Evolutionary conservation across 768 basidiomycete genomes (phyloP).

Genomic region (Amanita rubescens): DNA sequence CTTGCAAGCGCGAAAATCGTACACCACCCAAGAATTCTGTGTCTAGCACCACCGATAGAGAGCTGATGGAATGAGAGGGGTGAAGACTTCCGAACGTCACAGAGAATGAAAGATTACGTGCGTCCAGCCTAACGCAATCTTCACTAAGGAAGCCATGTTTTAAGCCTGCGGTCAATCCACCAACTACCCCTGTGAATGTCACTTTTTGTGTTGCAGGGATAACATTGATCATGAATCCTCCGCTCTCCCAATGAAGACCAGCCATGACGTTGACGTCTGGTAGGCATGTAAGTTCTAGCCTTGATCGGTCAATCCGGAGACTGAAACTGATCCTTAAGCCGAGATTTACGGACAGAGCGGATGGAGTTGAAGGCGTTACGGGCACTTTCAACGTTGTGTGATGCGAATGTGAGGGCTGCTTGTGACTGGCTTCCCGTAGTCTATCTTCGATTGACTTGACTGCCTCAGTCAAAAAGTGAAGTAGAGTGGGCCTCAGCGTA

Average conservation of each 20-base stretch:
- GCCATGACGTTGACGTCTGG: slow-evolving; percentile 92
- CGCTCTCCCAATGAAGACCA: slow-evolving; percentile 88
- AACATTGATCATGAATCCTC: slow-evolving; percentile 78
- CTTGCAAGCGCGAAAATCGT: slow-evolving; percentile 81
- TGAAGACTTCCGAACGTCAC: slow-evolving; percentile 56
- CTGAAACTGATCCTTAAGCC: slow-evolving; percentile 76
- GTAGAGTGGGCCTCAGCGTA: slow-evolving; percentile 67
- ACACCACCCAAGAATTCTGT: slow-evolving; percentile 78
- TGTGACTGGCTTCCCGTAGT: slow-evolving; percentile 46
- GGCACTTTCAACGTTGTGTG: slow-evolving; percentile 7
- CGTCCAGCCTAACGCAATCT: slow-evolving; percentile 73
- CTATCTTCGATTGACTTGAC: slow-evolving; percentile 63
- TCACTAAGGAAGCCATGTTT: slow-evolving; percentile 83
- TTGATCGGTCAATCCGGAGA: slow-evolving; percentile 86
- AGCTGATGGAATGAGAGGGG: slow-evolving; percentile 32
- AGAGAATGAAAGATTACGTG: slow-evolving; percentile 76
- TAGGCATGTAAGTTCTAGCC: slow-evolving; percentile 77
- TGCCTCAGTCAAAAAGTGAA: slow-evolving; percentile 81
- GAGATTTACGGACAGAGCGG: slow-evolving; percentile 15
- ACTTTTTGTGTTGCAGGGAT: slow-evolving; percentile 67
- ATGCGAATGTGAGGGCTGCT: slow-evolving; percentile 14
- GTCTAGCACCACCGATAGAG: slow-evolving; percentile 72
- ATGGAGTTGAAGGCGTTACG: slow-evolving; percentile 11
- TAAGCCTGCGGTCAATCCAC: slow-evolving; percentile 73
- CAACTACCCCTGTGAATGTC: slow-evolving; percentile 71